A percentile compares a stretch with the other conserved stretches of the same genome.
phyloP scores from a whole-genome alignment of 106 monocot species.

The Phalaenopsis equestris region DNA sequence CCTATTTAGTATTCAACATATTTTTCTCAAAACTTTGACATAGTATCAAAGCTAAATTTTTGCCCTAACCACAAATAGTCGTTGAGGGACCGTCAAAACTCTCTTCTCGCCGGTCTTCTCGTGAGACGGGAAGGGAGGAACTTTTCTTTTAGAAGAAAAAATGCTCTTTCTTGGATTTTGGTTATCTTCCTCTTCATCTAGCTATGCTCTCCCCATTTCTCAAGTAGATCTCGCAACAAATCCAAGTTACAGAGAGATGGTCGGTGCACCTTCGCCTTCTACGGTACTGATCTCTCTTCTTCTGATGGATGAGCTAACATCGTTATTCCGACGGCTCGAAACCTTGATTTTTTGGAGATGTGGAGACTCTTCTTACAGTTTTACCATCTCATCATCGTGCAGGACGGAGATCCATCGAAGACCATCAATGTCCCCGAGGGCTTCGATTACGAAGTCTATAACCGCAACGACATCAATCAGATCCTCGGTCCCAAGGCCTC shows the following conservation, averaged over 20 bases:
- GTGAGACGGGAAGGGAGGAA: no score
- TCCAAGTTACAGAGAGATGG: neutral
- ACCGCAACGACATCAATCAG: conserved; percentile 78
- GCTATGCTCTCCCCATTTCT: neutral
- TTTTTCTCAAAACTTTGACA: no score
- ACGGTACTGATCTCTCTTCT: conserved; percentile 22
- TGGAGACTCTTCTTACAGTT: conserved; percentile 80
- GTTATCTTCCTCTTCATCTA: neutral
- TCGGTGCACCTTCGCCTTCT: neutral
- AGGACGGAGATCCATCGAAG: conserved; percentile 72
- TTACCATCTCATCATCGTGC: conserved; percentile 87
- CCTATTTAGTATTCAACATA: no score
- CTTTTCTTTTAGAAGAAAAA: neutral
- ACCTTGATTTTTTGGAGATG: conserved; percentile 80
- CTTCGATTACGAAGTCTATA: conserved; percentile 86
- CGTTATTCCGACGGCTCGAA: conserved; percentile 64
- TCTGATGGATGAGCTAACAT: conserved; percentile 61
- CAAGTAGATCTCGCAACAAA: neutral
- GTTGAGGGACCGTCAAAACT: no score
- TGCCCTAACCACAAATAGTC: no score
- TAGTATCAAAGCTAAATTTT: no score
- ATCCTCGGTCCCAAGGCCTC: conserved; percentile 80
- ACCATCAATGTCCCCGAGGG: conserved; percentile 71
- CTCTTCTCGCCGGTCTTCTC: no score
- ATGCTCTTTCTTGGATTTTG: neutral